Evolutionary conservation across 2,329 filamentous ascomycete species (phyloP).

Genomic region (Xylaria arbuscula): DNA sequence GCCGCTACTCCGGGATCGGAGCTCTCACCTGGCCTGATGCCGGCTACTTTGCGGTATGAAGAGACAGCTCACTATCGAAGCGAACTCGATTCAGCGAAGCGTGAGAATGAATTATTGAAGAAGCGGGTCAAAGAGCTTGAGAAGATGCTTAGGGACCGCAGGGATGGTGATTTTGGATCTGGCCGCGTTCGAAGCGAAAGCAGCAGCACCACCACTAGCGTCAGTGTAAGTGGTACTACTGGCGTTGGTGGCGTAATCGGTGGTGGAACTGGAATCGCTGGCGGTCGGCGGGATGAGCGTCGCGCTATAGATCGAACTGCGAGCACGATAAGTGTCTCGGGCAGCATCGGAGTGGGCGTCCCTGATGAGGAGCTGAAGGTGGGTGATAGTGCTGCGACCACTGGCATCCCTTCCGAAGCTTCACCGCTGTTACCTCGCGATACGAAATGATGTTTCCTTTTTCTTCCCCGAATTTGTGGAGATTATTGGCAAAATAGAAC

Average conservation of each 20-base stretch:
- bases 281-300: conserved; percentile 54
- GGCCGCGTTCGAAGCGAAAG: conserved; percentile 60
- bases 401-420: conserved; percentile 45
- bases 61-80: conserved; percentile 69
- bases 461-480: background rate
- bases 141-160: conserved; percentile 61
- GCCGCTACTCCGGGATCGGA: conserved; percentile 58
- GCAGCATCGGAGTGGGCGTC: conserved; percentile 64
- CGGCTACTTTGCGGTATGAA: conserved; percentile 69
- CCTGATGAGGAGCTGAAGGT: conserved; percentile 70
- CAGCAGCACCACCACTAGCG: conserved; percentile 64
- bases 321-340: conserved; percentile 58
- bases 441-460: conserved; percentile 9
- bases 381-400: conserved; percentile 70
- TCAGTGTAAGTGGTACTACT: conserved; percentile 54
- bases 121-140: conserved; percentile 72
- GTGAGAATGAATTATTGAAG: conserved; percentile 72
- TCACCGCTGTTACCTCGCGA: background rate
- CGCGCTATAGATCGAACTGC: conserved; percentile 57
- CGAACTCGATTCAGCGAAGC: conserved; percentile 70
- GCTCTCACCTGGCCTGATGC: conserved; percentile 65
- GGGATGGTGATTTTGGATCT: conserved; percentile 55
- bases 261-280: conserved; percentile 59
- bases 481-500: background rate
- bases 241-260: conserved; percentile 41